A percentile compares a stretch with the other conserved stretches of the same genome.
phyloP scores from a whole-genome alignment of 345 rosid genomes.

The Acer campestre region DNA sequence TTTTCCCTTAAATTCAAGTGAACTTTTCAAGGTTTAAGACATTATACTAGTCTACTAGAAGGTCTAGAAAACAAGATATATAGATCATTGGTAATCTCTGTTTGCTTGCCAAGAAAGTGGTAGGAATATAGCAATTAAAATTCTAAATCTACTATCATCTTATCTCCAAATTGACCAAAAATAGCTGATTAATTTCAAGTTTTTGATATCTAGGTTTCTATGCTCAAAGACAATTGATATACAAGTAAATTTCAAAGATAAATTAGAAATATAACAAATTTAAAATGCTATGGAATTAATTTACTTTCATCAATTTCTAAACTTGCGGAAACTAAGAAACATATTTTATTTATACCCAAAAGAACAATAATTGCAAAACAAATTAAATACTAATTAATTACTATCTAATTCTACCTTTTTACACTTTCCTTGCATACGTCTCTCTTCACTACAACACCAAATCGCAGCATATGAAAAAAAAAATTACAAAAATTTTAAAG shows the following conservation, averaged over 20 bases:
- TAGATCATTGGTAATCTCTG: background rate
- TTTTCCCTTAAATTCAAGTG: background rate
- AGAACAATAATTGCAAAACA: background rate
- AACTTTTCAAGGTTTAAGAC: background rate
- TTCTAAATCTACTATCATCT: background rate
- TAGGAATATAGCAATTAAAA: background rate
- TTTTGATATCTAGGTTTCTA: too few relatives aligned
- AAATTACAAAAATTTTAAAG: background rate
- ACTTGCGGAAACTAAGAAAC: background rate
- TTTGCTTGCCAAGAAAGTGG: constrained; percentile 7
- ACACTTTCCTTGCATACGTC: constrained; percentile 5
- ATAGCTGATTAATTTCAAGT: background rate
- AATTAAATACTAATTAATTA: too few relatives aligned
- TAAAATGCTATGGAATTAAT: too few relatives aligned
- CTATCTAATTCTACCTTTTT: background rate
- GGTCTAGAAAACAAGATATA: too few relatives aligned
- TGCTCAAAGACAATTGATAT: too few relatives aligned
- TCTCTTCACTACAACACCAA: background rate
- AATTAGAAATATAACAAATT: too few relatives aligned
- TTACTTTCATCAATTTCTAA: background rate
- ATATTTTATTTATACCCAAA: background rate
- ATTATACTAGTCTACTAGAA: too few relatives aligned
- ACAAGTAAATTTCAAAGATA: too few relatives aligned
- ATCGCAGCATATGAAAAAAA: too few relatives aligned
- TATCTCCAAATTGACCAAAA: background rate